phyloP scores from a whole-genome alignment of 1,139 yeast species.

The Yamadazyma dushanensis region DNA sequence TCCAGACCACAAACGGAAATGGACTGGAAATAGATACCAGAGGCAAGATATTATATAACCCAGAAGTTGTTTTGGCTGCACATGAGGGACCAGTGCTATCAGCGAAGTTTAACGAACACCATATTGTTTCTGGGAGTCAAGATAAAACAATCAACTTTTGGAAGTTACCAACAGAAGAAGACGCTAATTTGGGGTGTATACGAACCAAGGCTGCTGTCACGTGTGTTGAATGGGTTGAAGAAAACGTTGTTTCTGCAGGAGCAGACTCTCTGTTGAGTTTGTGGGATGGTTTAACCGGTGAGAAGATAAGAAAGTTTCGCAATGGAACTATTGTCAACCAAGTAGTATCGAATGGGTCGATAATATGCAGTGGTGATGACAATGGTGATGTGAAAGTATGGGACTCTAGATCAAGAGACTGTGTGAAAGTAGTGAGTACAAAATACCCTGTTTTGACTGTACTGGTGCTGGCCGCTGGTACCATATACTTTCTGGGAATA shows the following conservation, averaged over 20 bases:
- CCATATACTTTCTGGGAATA: conserved; percentile 61
- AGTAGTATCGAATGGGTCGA: conserved; percentile 32
- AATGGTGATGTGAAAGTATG: conserved; percentile 61
- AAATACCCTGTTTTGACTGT: conserved; percentile 63
- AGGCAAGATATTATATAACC: conserved; percentile 5
- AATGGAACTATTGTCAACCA: conserved; percentile 46
- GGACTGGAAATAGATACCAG: neutral
- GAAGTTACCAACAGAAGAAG: conserved; percentile 36
- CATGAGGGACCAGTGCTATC: conserved; percentile 51
- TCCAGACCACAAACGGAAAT: neutral
- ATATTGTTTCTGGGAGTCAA: conserved; percentile 53
- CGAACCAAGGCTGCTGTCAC: conserved; percentile 47
- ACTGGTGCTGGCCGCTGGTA: conserved; percentile 28
- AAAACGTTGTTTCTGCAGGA: conserved; percentile 44
- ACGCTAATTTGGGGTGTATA: conserved; percentile 39
- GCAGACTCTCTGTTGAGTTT: conserved; percentile 54
- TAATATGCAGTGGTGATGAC: conserved; percentile 59
- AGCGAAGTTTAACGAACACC: conserved; percentile 38
- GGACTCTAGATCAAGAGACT: conserved; percentile 59
- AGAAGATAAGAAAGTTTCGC: conserved; percentile 50
- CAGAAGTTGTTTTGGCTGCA: conserved; percentile 32
- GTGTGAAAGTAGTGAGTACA: conserved; percentile 38
- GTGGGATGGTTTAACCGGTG: conserved; percentile 60
- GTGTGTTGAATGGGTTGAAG: conserved; percentile 45
- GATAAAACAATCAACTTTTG: conserved; percentile 50